Evolutionary conservation across 208 protist genomes (phyloP).

Genomic region (Trypanosoma mega): DNA sequence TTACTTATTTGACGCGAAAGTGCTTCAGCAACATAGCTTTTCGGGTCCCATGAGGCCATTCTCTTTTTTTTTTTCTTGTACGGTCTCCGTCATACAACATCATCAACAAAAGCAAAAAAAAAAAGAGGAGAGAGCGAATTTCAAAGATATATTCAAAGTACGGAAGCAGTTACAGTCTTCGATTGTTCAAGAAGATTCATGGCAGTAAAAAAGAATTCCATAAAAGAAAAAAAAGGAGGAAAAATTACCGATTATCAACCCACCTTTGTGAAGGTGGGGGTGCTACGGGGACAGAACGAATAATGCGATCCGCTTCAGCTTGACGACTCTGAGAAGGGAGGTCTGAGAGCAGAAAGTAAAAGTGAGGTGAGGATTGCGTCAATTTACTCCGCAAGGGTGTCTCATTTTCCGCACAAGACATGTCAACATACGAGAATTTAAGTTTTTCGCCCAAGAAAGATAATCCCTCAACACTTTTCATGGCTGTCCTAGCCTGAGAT

Average conservation of each 20-base stretch:
- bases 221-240: neutral
- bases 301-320: constrained; percentile 19
- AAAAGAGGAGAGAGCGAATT: constrained; percentile 13
- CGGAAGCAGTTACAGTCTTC: too few species aligned
- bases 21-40: constrained; percentile 36
- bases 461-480: constrained; percentile 16
- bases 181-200: neutral
- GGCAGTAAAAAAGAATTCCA: neutral
- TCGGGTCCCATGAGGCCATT: constrained; percentile 37
- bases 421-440: constrained; percentile 5
- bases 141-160: constrained; percentile 5
- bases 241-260: constrained; percentile 14
- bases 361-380: constrained; percentile 13
- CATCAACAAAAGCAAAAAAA: constrained; percentile 6
- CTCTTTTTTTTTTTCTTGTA: too few species aligned
- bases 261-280: constrained; percentile 5
- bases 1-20: constrained; percentile 20
- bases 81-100: constrained; percentile 3
- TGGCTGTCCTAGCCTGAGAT: constrained; percentile 25
- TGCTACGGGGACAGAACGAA: constrained; percentile 8
- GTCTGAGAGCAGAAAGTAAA: constrained; percentile 22
- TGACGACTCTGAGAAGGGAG: constrained; percentile 19
- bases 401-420: neutral
- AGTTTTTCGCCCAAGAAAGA: constrained; percentile 20
- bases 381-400: neutral